Evolutionary conservation across 1,139 yeast genomes (phyloP).

Genomic region (Scheffersomyces cryptocercus): DNA sequence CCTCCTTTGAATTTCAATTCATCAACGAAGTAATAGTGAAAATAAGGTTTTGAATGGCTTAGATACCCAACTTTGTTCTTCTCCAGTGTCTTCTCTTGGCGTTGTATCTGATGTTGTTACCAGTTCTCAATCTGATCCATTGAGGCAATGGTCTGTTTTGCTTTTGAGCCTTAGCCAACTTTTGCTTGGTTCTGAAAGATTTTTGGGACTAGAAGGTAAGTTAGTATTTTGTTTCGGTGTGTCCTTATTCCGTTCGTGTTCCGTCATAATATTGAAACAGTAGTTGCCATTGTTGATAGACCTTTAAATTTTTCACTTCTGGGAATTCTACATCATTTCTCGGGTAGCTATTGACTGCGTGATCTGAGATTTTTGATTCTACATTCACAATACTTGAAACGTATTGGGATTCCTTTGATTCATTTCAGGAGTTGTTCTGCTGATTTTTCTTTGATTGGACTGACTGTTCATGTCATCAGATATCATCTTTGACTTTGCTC

Average conservation of each 20-base stretch:
- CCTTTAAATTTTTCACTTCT: neutral
- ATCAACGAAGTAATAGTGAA: neutral
- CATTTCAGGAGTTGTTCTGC: too few relatives aligned
- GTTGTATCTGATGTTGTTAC: slow-evolving; percentile 97
- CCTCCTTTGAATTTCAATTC: neutral
- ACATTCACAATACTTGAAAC: too few relatives aligned
- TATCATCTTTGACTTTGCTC: too few relatives aligned
- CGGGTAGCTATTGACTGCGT: too few relatives aligned
- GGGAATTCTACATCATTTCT: too few relatives aligned
- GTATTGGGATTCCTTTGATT: too few relatives aligned
- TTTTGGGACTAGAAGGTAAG: slow-evolving; percentile 72
- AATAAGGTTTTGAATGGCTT: slow-evolving; percentile 35
- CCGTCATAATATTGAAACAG: neutral
- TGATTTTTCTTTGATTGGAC: too few relatives aligned
- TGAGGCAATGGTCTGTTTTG: slow-evolving; percentile 99
- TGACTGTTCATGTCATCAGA: too few relatives aligned
- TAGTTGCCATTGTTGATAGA: too few relatives aligned
- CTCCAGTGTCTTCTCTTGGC: slow-evolving; percentile 99
- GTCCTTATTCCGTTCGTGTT: neutral
- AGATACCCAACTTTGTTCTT: slow-evolving; percentile 98
- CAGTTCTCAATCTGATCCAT: slow-evolving; percentile 99
- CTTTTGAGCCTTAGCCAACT: slow-evolving; percentile 98
- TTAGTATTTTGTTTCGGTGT: slow-evolving; percentile 16
- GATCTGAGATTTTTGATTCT: too few relatives aligned
- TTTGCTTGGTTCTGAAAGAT: slow-evolving; percentile 97